These are phyloP conservation scores for Solanum etuberosum DNA, from an alignment of 257 asterid genomes.

Conservation along the genomic window DNA sequence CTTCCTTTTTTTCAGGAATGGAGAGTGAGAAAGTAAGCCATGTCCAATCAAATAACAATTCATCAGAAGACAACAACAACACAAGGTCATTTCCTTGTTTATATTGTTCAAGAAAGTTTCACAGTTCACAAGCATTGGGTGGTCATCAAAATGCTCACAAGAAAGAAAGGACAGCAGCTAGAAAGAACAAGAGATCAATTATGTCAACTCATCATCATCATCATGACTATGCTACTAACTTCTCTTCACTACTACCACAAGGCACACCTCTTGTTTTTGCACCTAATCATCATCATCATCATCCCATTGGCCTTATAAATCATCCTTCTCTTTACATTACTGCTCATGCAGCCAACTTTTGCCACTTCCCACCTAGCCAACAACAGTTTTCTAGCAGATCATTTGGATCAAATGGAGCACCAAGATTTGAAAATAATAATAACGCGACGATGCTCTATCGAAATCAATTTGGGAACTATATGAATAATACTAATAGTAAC, in stretches of 20 bases:
- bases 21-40: conserved; percentile 26
- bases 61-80: conserved; percentile 27
- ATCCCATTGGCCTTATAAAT: conserved; percentile 35
- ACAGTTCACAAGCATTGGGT: conserved; percentile 87
- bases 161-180: conserved; percentile 75
- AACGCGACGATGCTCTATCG: background rate
- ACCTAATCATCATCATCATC: conserved; percentile 13
- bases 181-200: conserved; percentile 35
- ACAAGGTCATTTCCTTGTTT: conserved; percentile 62
- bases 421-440: conserved; percentile 25
- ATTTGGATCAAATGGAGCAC: conserved; percentile 24
- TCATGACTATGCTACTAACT: conserved; percentile 1
- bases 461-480: conserved; percentile 13
- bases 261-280: conserved; percentile 31
- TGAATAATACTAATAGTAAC: background rate
- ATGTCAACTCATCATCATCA: background rate
- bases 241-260: conserved; percentile 14
- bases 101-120: conserved; percentile 76
- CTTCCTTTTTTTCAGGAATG: conserved; percentile 23
- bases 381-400: conserved; percentile 5
- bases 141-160: conserved; percentile 98
- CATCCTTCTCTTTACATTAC: conserved; percentile 37
- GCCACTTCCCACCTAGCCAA: conserved; percentile 14
- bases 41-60: conserved; percentile 11
- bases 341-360: conserved; percentile 43